Base-by-base conservation (phyloP, 345 rosid species). In the Litchi chinensis region DNA sequence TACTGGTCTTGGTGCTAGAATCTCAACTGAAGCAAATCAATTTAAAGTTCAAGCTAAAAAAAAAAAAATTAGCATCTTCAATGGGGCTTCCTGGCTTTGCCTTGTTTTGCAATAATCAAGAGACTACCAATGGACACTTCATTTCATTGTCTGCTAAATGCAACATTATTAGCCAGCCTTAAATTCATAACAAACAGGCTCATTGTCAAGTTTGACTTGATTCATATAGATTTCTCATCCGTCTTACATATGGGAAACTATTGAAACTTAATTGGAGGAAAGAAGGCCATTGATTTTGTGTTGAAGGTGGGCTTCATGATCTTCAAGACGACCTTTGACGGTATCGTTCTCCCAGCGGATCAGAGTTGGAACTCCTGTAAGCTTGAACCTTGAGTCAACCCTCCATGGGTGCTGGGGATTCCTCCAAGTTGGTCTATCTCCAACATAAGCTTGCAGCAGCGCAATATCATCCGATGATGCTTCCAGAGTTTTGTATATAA, bases 341-440 rank as follows among this genome's bases (percentile, higher is more conserved):
- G 82, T 50, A 21, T 88, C 86, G 63, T 89, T 87, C 59, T 95
- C 91, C 91, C 92, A 95, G 57, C 84, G 85, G 70, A 92, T 44
- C 71, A 93, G 88, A 0, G 99, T 95, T 0, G 98, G 99, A 9
- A 93, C 97, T 77, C 97, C 98, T 0, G 84, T 89, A 21, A 95
- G 90, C 82, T 91, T 93, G 85, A 95, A 93, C 10, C 74, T 90
- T 9, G 95, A 81, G 85, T 93, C 90, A 0, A 85, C 81, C 68
- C 99, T 90, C 92, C 87, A 91, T 0, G 95, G 96, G 76, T 95
- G 93, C 66, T 65, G 76, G 21, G 95, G 95, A 80, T 77, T 91
- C 84, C 94, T 89, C 94, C 98, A 93, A 0, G 99, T 95, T 6
- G 93, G 88, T 54, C 96, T 86, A 76, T 93, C 99, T 68, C 98